Conservation (phyloP, 257 asterid species). For the Datura wrightii region DNA sequence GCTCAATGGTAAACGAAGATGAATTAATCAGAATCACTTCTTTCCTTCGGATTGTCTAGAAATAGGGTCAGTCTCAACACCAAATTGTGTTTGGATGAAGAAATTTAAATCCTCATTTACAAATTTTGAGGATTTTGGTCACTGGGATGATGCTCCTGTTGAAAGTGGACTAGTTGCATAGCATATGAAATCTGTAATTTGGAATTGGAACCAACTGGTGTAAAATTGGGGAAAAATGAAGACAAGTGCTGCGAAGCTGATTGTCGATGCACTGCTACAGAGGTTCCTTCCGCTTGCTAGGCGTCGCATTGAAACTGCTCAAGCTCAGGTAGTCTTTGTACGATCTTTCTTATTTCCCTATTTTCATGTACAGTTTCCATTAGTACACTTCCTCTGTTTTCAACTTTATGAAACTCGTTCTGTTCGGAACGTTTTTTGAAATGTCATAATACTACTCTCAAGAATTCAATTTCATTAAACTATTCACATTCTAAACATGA, state of each 20-base stretch:
- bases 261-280: constrained; percentile 96
- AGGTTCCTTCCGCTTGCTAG: constrained; percentile 97
- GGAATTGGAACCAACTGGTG: neutral
- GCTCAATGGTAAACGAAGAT: neutral
- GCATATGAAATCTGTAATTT: constrained; percentile 3
- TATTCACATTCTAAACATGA: neutral
- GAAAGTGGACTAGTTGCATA: neutral
- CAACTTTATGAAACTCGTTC: neutral
- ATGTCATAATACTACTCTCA: neutral
- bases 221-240: constrained; percentile 54
- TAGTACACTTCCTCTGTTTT: no score
- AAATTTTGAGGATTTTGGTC: neutral
- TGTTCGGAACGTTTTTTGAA: neutral
- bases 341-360: neutral
- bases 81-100: neutral
- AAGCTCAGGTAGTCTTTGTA: constrained; percentile 77
- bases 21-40: neutral
- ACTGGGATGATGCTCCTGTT: neutral
- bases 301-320: constrained; percentile 99
- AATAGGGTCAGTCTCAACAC: neutral
- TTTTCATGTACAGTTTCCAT: neutral
- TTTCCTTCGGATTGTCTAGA: neutral
- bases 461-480: neutral
- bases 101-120: neutral
- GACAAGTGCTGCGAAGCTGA: constrained; percentile 96